A percentile compares a stretch with the other conserved stretches of the same genome.
These are phyloP conservation scores for Lunularia cruciata DNA, from an alignment of 225 moss, liverwort and hornwort species.

Conservation along the genomic window DNA sequence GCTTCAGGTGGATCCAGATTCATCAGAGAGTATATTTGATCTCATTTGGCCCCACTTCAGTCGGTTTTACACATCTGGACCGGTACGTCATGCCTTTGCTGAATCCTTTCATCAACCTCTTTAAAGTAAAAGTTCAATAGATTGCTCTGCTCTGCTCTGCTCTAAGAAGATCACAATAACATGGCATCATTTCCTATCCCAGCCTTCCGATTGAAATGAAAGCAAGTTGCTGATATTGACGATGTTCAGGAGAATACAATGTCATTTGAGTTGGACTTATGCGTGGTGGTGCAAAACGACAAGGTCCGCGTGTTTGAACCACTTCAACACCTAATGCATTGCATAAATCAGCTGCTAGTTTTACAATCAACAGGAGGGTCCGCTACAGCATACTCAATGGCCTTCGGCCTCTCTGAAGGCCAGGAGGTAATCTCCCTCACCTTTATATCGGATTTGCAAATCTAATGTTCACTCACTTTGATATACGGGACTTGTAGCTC, in stretches of 20 bases:
- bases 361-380: conserved; percentile 51
- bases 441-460: too few species aligned
- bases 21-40: conserved; percentile 84
- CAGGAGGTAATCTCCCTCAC: conserved; percentile 59
- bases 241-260: conserved; percentile 51
- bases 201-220: too few species aligned
- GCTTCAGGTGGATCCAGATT: conserved; percentile 60
- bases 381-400: conserved; percentile 25
- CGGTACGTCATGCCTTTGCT: conserved; percentile 24
- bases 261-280: conserved; percentile 62
- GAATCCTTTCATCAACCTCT: not conserved
- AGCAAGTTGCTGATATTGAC: not conserved
- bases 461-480: too few species aligned
- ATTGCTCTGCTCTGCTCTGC: too few species aligned
- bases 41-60: conserved; percentile 81
- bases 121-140: too few species aligned
- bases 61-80: conserved; percentile 50
- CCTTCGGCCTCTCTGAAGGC: conserved; percentile 62
- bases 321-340: conserved; percentile 69
- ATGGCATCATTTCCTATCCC: too few species aligned
- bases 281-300: conserved; percentile 66
- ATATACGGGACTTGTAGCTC: too few species aligned
- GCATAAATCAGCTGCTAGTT: conserved; percentile 65
- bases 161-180: too few species aligned
- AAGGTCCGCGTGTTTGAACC: conserved; percentile 73